Evolutionary conservation across 306 rosid species (phyloP), one percentile per base, ranked within the genome.

Genomic region (Lathyrus aphaca): DNA sequence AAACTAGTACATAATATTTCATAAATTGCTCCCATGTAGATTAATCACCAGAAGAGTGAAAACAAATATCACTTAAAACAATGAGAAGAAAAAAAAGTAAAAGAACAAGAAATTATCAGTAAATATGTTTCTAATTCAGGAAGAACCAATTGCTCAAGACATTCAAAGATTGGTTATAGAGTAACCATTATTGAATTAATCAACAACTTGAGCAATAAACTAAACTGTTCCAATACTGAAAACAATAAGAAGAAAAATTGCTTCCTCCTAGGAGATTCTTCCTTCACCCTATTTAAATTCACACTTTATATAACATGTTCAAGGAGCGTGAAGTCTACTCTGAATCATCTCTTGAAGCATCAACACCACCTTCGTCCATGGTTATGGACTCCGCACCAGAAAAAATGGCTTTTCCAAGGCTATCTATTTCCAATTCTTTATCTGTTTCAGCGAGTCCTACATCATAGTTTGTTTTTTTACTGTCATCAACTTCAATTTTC

Each of bases 311-410:
- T 77, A 80, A 69, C 71, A 72, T 75, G 38, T 86, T 89, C 81
- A 68, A 75, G 80, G 75, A 83, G 81, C 91, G 80, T 68, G 57
- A 73, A 61, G 12, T 71, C 96, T 90, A 90, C 44, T 86, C 96
- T 43, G 87, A 86, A 76, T 85, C 96, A 78, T 90, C 96, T 79
- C 76, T 78, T 18, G 96, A 87, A 80, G 91, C 84, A 78, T 56
- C 73, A 69, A 88, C 82, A 71, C 91, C 80, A 16, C 86, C 88
- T 72, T 84, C 93, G 67, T 88, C 91, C 5, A 81, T 85, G 77
- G 81, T 86, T 55, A 90, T 77, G 74, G 91, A 90, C 82, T 90
- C 97, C 0, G 86, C 88, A 68, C 77, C 86, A 51, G 78, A 68
- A 67, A 50, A 30, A 14, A 19, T 74, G 49, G 79, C 84, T 57